phyloP scores from a whole-genome alignment of 805 yeast species.

The Cyberlindnera lachancei region DNA sequence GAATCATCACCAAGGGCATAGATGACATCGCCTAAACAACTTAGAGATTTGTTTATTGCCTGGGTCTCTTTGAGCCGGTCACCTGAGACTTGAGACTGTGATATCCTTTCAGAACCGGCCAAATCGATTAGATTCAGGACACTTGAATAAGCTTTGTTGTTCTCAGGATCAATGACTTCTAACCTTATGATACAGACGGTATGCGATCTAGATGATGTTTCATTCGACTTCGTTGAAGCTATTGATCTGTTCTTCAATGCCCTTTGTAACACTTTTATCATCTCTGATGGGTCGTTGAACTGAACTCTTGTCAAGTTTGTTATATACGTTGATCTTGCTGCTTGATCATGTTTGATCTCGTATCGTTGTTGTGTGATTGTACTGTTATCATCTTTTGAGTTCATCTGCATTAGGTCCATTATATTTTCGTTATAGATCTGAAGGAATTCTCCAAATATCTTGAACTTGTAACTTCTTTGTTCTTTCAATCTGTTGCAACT shows the following conservation, averaged over 20 bases:
- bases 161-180: constrained; percentile 41
- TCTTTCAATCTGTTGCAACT: constrained; percentile 39
- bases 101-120: constrained; percentile 89
- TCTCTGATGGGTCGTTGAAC: constrained; percentile 41
- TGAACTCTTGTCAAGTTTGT: constrained; percentile 48
- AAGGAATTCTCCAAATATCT: constrained; percentile 64
- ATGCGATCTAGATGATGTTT: constrained; percentile 87
- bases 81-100: constrained; percentile 71
- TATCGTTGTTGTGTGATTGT: constrained; percentile 31
- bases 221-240: constrained; percentile 76
- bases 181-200: constrained; percentile 65
- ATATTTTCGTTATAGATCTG: constrained; percentile 87
- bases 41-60: constrained; percentile 79
- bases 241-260: constrained; percentile 65
- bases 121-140: constrained; percentile 76
- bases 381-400: no score
- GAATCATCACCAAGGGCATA: constrained; percentile 50
- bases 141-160: constrained; percentile 47
- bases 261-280: constrained; percentile 38
- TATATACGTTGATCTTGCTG: constrained; percentile 44
- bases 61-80: constrained; percentile 81
- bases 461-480: constrained; percentile 58
- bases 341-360: constrained; percentile 68
- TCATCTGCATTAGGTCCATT: constrained; percentile 64
- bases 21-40: constrained; percentile 87